phyloP scores from a whole-genome alignment of 2,329 filamentous ascomycete genomes.

The Claviceps arundinis region DNA sequence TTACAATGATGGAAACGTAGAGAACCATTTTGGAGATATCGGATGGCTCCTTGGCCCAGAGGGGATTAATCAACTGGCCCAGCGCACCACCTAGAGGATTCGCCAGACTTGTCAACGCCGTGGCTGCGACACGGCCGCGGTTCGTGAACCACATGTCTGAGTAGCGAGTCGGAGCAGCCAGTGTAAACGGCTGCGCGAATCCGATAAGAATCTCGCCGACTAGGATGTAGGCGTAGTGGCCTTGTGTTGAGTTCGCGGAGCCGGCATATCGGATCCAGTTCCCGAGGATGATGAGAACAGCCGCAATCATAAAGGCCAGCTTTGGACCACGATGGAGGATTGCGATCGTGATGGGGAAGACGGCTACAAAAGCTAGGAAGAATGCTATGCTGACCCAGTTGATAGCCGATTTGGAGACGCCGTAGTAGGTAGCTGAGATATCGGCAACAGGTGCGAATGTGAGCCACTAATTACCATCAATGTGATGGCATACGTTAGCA shows the following conservation, averaged over 20 bases:
- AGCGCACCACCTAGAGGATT: conserved; percentile 85
- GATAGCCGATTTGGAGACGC: conserved; percentile 59
- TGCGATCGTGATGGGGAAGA: conserved; percentile 61
- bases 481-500: neutral
- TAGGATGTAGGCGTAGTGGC: conserved; percentile 66
- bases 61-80: conserved; percentile 74
- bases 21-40: conserved; percentile 74
- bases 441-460: conserved; percentile 77
- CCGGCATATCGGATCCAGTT: conserved; percentile 89
- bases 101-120: conserved; percentile 69
- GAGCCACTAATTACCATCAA: conserved; percentile 49
- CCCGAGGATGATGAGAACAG: conserved; percentile 61
- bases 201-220: conserved; percentile 85
- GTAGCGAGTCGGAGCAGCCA: conserved; percentile 79
- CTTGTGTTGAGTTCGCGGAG: conserved; percentile 37
- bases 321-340: conserved; percentile 71
- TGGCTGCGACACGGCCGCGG: conserved; percentile 70
- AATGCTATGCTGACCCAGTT: conserved; percentile 91
- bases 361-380: conserved; percentile 67
- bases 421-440: conserved; percentile 62
- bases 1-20: conserved; percentile 69
- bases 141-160: conserved; percentile 92
- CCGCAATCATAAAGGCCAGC: conserved; percentile 59
- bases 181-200: conserved; percentile 80
- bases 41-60: conserved; percentile 49